Percentiles rank a stretch among this genome's conserved stretches.
phyloP scores from a whole-genome alignment of 192 early-diverging fungal species.

The Rhizoclosmatium sp. region DNA sequence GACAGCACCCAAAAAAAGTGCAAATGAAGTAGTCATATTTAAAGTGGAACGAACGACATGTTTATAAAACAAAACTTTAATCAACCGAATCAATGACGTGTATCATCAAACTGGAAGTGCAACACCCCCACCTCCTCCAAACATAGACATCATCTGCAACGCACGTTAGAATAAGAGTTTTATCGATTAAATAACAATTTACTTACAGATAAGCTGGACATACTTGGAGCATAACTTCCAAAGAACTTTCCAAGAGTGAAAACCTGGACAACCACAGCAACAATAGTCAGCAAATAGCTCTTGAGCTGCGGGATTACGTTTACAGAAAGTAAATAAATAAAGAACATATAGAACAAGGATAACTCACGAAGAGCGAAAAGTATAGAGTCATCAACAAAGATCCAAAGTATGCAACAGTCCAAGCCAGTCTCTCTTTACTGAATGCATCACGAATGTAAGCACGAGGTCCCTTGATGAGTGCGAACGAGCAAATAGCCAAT shows the following conservation, averaged over 20 bases:
- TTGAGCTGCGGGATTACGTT: constrained; percentile 46
- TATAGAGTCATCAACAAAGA: constrained; percentile 88
- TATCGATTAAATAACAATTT: background rate
- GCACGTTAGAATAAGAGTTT: no score
- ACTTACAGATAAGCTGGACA: constrained; percentile 21
- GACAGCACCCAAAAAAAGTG: no score
- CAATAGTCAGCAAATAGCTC: constrained; percentile 78
- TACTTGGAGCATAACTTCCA: constrained; percentile 82
- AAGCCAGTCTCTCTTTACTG: constrained; percentile 79
- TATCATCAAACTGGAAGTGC: constrained; percentile 11
- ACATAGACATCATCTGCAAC: constrained; percentile 34
- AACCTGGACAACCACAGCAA: constrained; percentile 81
- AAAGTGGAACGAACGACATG: background rate
- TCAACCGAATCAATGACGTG: background rate
- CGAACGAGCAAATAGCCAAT: constrained; percentile 62
- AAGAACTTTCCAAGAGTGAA: constrained; percentile 84
- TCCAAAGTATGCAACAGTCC: constrained; percentile 80
- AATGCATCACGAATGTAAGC: constrained; percentile 84
- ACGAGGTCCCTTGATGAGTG: constrained; percentile 80
- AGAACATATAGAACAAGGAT: background rate
- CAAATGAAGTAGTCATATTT: background rate
- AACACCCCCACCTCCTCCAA: constrained; percentile 25
- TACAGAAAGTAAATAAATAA: background rate
- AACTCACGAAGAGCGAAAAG: constrained; percentile 78
- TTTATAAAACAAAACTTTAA: no score